Base-by-base conservation (phyloP, 169 alveolate species). In the Miamiensis avidus region DNA sequence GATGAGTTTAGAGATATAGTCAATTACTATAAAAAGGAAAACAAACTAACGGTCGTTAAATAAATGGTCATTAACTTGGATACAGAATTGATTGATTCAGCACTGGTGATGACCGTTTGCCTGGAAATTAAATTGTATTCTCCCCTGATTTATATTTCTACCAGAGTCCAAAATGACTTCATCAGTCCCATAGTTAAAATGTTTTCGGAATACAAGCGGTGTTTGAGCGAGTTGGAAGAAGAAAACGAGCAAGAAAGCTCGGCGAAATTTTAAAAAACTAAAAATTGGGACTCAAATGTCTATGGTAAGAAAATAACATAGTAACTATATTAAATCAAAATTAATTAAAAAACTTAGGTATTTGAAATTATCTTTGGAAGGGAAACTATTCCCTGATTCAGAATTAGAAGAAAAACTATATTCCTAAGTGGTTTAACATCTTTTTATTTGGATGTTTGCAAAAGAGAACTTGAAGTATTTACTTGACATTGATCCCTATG, bases 131-230 rank as follows among this genome's bases (percentile, higher is more conserved):
- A 82, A 29, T 34, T 82, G 34, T 82, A 73, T 74, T 73, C 87
- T 32, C 87, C 79, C 1, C 65, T 82, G 27, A 82, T 82, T 16
- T 82, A 82, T 34, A 82, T 82, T n/a, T 74, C 82, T 27, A 78
- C 87, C 0, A 72, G 82, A 32, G 82, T 82, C 28, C 76, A 82
- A 74, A 75, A 82, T 30, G 87, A 82, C 34, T 82, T 74, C 34
- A 82, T 74, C 34, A 82, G 82, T 26, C 87, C 87, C 1, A 33
- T 82, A n/a, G 74, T 82, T 27, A 82, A 82, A 75, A 82, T 82
- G 87, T 82, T 65, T 82, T 81, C 87, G 29, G 87, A 74, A 0
- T 82, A 74, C 74, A 28, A 64, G n/a, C 34, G 74, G 33, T 27
- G 69, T 1, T 6, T 69, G 16, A 69, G 29, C 30, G 79, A 74